These are phyloP conservation scores for Penicillium brasilianum DNA, from an alignment of 2,329 filamentous ascomycete species.

Conservation along the genomic window DNA sequence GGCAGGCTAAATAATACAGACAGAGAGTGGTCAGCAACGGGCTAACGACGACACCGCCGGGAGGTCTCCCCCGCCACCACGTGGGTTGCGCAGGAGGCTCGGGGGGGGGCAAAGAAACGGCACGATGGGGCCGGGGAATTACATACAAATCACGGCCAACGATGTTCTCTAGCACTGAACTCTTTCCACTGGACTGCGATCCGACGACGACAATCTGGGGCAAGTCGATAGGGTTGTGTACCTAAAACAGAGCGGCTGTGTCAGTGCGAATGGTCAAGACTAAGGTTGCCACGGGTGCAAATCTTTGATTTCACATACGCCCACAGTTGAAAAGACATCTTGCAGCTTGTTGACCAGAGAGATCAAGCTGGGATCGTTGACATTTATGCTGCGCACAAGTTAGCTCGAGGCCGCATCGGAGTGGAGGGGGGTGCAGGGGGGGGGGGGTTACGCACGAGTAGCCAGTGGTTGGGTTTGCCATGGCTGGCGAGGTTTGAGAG, in stretches of 20 bases:
- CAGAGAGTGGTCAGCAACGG: constrained; percentile 34
- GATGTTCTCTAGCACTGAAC: constrained; percentile 98
- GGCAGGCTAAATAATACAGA: constrained; percentile 68
- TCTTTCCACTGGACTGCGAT: constrained; percentile 99
- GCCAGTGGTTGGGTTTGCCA: constrained; percentile 50
- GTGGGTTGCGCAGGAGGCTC: constrained; percentile 7
- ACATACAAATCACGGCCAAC: constrained; percentile 97
- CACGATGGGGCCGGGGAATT: constrained; percentile 4
- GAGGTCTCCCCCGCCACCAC: constrained; percentile 22
- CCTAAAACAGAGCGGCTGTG: constrained; percentile 55
- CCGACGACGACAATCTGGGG: constrained; percentile 98
- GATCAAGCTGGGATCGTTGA: constrained; percentile 72
- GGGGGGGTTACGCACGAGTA: constrained; percentile 50
- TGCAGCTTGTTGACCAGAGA: constrained; percentile 97
- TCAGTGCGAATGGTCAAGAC: constrained; percentile 31
- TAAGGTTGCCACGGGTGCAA: constrained; percentile 7
- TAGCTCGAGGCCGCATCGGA: constrained; percentile 35
- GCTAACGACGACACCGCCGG: constrained; percentile 23
- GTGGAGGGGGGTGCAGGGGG: constrained; percentile 35
- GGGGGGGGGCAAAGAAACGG: constrained; percentile 12
- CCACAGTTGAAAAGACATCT: constrained; percentile 98
- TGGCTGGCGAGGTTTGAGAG: constrained; percentile 41
- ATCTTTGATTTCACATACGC: constrained; percentile 60
- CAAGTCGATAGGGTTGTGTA: constrained; percentile 98
- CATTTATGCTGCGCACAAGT: constrained; percentile 64